phyloP scores from a whole-genome alignment of 805 yeast genomes.

The Candida sithepensis region DNA sequence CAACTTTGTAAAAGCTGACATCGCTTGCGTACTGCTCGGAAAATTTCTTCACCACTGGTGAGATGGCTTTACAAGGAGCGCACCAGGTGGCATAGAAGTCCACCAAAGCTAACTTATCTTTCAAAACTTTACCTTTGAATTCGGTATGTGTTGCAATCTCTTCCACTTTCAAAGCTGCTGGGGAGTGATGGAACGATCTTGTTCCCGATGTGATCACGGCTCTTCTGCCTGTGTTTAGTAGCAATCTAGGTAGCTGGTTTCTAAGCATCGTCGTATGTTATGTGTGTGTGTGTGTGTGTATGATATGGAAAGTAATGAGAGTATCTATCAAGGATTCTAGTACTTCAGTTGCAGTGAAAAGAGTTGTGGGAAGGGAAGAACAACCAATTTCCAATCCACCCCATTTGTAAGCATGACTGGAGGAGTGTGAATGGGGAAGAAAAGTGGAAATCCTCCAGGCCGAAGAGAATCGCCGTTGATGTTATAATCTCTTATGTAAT shows the following conservation, averaged over 20 bases:
- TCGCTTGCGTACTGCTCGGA: constrained; percentile 39
- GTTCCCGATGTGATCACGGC: constrained; percentile 9
- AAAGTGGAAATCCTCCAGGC: too few relatives aligned
- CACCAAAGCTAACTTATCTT: constrained; percentile 45
- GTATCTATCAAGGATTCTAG: too few relatives aligned
- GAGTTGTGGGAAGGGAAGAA: too few relatives aligned
- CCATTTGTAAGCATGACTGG: too few relatives aligned
- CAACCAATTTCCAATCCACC: too few relatives aligned
- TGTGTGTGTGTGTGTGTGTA: too few relatives aligned
- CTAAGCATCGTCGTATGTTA: constrained; percentile 1
- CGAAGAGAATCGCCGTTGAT: too few relatives aligned
- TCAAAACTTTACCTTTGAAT: constrained; percentile 33
- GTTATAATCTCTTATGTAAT: too few relatives aligned
- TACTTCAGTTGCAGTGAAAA: too few relatives aligned
- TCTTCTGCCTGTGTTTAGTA: constrained; percentile 2
- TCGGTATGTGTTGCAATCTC: constrained; percentile 33
- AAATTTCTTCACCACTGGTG: constrained; percentile 48
- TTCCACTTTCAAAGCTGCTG: constrained; percentile 21
- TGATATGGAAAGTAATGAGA: too few relatives aligned
- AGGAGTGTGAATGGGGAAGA: too few relatives aligned
- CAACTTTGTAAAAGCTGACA: constrained; percentile 64
- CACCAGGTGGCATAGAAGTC: constrained; percentile 77
- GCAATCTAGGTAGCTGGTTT: background rate
- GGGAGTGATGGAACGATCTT: constrained; percentile 14
- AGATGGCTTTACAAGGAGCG: constrained; percentile 73